Percentiles rank a stretch among this genome's conserved stretches.
Conservation (phyloP, 345 rosid species). For the Gossypium raimondii region DNA sequence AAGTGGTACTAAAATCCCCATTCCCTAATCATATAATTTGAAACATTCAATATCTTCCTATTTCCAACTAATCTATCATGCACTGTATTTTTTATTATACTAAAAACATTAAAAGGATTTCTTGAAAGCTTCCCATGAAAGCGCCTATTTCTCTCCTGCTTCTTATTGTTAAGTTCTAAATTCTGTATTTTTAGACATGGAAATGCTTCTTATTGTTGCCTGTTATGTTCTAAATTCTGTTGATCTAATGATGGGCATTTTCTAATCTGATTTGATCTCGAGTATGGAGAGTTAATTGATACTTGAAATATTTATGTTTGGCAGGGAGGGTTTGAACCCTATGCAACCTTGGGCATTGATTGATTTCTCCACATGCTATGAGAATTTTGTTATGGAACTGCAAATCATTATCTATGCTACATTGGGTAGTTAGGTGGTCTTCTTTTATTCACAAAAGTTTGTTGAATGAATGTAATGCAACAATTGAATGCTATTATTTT, state of each 20-base stretch:
- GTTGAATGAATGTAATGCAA: neutral
- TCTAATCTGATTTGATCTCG: neutral
- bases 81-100: too few relatives aligned
- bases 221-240: neutral
- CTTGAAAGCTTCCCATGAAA: too few relatives aligned
- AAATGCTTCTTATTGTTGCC: neutral
- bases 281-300: slow-evolving; percentile 26
- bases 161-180: too few relatives aligned
- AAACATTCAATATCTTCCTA: too few relatives aligned
- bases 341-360: slow-evolving; percentile 80
- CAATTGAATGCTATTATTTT: neutral
- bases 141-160: too few relatives aligned
- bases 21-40: too few relatives aligned
- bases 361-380: slow-evolving; percentile 22
- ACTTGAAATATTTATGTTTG: slow-evolving; percentile 19
- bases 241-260: neutral
- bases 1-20: too few relatives aligned
- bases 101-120: too few relatives aligned
- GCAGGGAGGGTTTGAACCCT: slow-evolving; percentile 81
- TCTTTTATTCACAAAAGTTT: neutral
- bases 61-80: too few relatives aligned
- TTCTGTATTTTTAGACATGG: neutral
- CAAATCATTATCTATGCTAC: neutral
- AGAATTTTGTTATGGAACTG: neutral
- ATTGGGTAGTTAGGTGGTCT: neutral